Evolutionary conservation across 352 stramenopile species (phyloP), one percentile per base, ranked within the genome.

Genomic region (Pythium periplocum): DNA sequence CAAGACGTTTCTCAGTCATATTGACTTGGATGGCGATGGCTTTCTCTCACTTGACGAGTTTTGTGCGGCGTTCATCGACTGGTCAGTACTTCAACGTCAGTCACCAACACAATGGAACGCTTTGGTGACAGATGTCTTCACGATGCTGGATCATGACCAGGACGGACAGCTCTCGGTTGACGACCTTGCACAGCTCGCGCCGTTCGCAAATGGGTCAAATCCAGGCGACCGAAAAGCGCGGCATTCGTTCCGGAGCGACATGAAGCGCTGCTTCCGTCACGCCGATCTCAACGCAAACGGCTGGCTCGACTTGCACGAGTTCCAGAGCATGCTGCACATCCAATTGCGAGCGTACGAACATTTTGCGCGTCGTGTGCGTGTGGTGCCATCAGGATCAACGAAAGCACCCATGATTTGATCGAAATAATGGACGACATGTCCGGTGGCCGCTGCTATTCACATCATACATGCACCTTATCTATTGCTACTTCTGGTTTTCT

Each of bases 21-120:
- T 92, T 39, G 81, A 92, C 51, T 35, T 88, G 10, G 61, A 88
- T 37, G 74, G 78, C 49, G 75, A 89, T 44, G 78, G 81, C 2
- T 57, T 75, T 12, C n/a, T 92, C 6, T 67, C 73, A 4, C 54
- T 76, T 1, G 65, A 84, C 30, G 81, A 92, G 54, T 84, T 89
- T 53, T 86, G 76, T 47, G 73, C 78, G 8, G 78, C 78, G 4
- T 66, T 90, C 30, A 39, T 90, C 6, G 78, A 92, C 54, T 92
- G 78, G 81, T 58, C 72, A 2, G 64, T 69, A 31, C 55, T 92
- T 34, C 81, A 89, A 56, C 62, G 33, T 10, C 45, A 71, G 17
- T 45, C 71, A 5, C 59, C 58, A 0, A 49, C 55, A 4, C 63
- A 62, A 1, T 92, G 84, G 51, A 41, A 52, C 6, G 39, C 48